Evolutionary conservation across 805 yeast genomes (phyloP).

Genomic region (Schwanniomyces vanrijiae): DNA sequence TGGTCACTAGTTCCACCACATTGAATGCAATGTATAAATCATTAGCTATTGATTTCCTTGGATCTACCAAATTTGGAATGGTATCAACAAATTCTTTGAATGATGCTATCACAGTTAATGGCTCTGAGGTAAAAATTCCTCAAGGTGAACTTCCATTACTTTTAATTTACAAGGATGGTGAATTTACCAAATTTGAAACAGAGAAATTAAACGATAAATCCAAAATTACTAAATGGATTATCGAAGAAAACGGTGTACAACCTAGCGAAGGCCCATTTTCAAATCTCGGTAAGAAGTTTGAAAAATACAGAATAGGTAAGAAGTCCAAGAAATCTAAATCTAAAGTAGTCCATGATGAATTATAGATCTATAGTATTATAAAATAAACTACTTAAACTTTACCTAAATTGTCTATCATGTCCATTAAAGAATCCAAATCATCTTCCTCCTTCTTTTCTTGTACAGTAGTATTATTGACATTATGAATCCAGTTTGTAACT

Average conservation of each 20-base stretch:
- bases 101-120: constrained; percentile 15
- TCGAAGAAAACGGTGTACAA: constrained; percentile 17
- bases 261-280: constrained; percentile 42
- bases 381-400: constrained; percentile 5
- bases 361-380: constrained; percentile 11
- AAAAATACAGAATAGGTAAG: constrained; percentile 31
- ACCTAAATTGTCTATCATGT: constrained; percentile 37
- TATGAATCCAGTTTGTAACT: constrained; percentile 40
- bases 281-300: constrained; percentile 28
- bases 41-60: constrained; percentile 69
- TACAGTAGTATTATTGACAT: constrained; percentile 10
- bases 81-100: constrained; percentile 25
- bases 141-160: constrained; percentile 26
- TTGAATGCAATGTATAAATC: constrained; percentile 60
- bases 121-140: constrained; percentile 19
- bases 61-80: constrained; percentile 47
- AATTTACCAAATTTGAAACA: constrained; percentile 20
- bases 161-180: constrained; percentile 16
- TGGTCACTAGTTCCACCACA: constrained; percentile 51
- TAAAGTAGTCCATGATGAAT: constrained; percentile 24
- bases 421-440: constrained; percentile 32
- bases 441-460: constrained; percentile 19
- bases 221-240: constrained; percentile 33
- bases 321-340: constrained; percentile 10
- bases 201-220: constrained; percentile 29